Percentiles rank a stretch among this genome's conserved stretches.
Evolutionary conservation across 225 moss, liverwort and hornwort genomes (phyloP).

Genomic region (Physcomitrellopsis africana): DNA sequence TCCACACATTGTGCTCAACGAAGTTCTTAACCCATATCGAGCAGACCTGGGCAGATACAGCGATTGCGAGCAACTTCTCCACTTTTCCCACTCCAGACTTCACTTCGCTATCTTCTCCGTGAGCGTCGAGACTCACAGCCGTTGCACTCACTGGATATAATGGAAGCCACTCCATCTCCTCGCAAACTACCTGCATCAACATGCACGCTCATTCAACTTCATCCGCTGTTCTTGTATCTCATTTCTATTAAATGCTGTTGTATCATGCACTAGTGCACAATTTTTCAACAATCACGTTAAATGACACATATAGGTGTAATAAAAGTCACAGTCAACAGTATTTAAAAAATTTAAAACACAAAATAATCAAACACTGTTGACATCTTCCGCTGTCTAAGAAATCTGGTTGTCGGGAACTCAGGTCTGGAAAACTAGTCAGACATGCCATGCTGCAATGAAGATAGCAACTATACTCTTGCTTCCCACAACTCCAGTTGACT

Average conservation of each 20-base stretch:
- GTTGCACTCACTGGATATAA: conserved; percentile 51
- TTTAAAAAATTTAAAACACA: not conserved
- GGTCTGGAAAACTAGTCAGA: too few relatives aligned
- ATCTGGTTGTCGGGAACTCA: too few relatives aligned
- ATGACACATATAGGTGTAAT: not conserved
- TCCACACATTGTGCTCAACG: conserved; percentile 59
- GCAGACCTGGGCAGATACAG: conserved; percentile 64
- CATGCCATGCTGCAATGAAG: too few relatives aligned
- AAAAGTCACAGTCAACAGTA: not conserved
- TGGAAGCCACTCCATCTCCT: conserved; percentile 79
- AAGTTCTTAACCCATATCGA: conserved; percentile 64
- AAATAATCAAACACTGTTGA: too few relatives aligned
- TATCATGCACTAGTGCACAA: not conserved
- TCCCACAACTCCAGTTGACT: too few relatives aligned
- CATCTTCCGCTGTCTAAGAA: too few relatives aligned
- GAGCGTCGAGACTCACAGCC: conserved; percentile 40
- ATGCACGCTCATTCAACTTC: conserved; percentile 23
- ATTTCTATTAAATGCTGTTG: not conserved
- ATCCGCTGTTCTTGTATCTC: conserved; percentile 10
- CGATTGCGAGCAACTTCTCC: conserved; percentile 61
- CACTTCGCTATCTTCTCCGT: conserved; percentile 49
- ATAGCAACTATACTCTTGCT: too few relatives aligned
- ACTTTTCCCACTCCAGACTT: conserved; percentile 55
- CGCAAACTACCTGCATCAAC: conserved; percentile 59
- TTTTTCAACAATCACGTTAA: conserved; percentile 1